A percentile compares a stretch with the other conserved stretches of the same genome.
Conservation (phyloP, 1,139 yeast species). For the Kodamaea alishanica region DNA sequence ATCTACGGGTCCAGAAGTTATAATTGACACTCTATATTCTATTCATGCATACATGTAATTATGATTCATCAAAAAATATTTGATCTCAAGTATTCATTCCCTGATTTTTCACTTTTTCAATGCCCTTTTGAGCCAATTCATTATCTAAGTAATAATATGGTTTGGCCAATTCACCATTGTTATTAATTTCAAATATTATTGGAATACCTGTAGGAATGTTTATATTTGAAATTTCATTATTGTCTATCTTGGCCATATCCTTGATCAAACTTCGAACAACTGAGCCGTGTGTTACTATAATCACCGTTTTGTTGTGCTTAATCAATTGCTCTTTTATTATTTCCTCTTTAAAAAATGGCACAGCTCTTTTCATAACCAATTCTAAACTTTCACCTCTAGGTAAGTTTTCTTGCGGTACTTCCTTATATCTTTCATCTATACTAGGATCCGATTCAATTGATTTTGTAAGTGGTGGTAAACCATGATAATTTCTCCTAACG, state of each 20-base stretch:
- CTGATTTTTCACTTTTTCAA: constrained; percentile 60
- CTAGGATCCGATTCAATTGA: constrained; percentile 24
- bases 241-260: constrained; percentile 52
- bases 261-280: constrained; percentile 68
- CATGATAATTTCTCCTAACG: constrained; percentile 64
- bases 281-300: constrained; percentile 75
- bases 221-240: constrained; percentile 59
- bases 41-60: too few species aligned
- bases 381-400: constrained; percentile 70
- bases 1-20: too few species aligned
- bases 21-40: too few species aligned
- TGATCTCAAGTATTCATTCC: constrained; percentile 28
- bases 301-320: constrained; percentile 42
- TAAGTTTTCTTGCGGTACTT: constrained; percentile 18
- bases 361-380: constrained; percentile 60
- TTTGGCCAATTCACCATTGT: constrained; percentile 38
- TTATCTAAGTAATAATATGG: constrained; percentile 63
- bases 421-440: constrained; percentile 47
- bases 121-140: constrained; percentile 62
- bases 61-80: too few species aligned
- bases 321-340: constrained; percentile 35
- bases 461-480: constrained; percentile 57
- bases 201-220: constrained; percentile 82
- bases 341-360: constrained; percentile 48
- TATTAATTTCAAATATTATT: constrained; percentile 52